Conservation (phyloP, 768 basidiomycete species). For the Chalciporus pseudorubinellus region DNA sequence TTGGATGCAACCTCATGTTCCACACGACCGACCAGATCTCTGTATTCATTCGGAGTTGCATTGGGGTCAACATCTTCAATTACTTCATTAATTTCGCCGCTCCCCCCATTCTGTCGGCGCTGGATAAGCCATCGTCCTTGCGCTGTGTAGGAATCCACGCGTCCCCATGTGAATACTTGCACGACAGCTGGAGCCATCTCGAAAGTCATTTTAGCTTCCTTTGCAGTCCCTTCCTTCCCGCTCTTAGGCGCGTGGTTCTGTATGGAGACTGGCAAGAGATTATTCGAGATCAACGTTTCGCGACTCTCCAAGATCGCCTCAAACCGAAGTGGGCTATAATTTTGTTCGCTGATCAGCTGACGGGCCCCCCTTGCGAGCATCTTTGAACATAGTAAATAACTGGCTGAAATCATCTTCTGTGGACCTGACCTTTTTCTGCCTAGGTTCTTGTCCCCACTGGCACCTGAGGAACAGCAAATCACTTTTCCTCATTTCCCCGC, state of each 20-base stretch:
- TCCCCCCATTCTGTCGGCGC: constrained; percentile 13
- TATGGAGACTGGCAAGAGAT: constrained; percentile 54
- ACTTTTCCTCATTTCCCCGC: background rate
- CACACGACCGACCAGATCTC: constrained; percentile 47
- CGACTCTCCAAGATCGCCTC: constrained; percentile 30
- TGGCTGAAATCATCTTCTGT: background rate
- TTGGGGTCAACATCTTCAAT: constrained; percentile 48
- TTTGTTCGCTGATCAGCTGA: constrained; percentile 14
- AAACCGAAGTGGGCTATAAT: constrained; percentile 33
- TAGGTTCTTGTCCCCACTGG: background rate
- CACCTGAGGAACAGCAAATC: background rate
- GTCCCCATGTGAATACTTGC: constrained; percentile 42
- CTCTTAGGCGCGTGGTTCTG: constrained; percentile 44
- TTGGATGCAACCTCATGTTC: constrained; percentile 58
- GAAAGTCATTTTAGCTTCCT: constrained; percentile 47
- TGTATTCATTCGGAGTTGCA: constrained; percentile 45
- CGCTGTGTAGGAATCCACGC: constrained; percentile 51
- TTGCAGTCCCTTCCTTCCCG: constrained; percentile 42
- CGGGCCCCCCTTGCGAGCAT: constrained; percentile 18
- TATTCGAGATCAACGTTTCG: constrained; percentile 38
- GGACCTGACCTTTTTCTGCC: background rate
- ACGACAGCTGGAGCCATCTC: constrained; percentile 32
- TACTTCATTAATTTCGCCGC: constrained; percentile 54
- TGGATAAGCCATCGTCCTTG: constrained; percentile 35
- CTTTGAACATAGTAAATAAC: constrained; percentile 10